Evolutionary conservation across 2,329 filamentous ascomycete species (phyloP).

Genomic region (Talaromyces atroroseus): DNA sequence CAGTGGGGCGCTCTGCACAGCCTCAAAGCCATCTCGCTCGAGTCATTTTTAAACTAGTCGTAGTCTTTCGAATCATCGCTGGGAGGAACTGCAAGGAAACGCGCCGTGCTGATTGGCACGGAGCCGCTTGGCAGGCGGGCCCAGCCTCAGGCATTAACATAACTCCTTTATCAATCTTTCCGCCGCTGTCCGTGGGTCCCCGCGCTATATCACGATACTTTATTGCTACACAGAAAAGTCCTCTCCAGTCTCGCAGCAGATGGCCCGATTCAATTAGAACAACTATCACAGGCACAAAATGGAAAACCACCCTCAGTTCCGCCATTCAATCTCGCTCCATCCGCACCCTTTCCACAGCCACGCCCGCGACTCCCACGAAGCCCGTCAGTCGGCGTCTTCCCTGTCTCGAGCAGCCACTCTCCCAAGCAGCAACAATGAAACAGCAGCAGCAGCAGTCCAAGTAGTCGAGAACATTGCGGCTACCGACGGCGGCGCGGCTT

Average conservation of each 20-base stretch:
- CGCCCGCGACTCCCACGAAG: constrained; percentile 6
- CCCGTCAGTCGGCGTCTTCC: constrained; percentile 10
- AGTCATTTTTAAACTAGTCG: too few relatives aligned
- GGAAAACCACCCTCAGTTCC: constrained; percentile 14
- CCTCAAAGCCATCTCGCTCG: too few relatives aligned
- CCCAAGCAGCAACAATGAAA: constrained; percentile 27
- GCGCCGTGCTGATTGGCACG: not conserved
- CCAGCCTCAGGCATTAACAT: too few relatives aligned
- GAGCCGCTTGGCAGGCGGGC: not conserved
- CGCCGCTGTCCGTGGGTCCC: too few relatives aligned
- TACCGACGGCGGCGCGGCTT: constrained; percentile 20
- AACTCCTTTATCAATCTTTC: too few relatives aligned
- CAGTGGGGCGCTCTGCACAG: not conserved
- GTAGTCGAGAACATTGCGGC: constrained; percentile 16
- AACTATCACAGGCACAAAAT: not conserved
- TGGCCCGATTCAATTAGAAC: too few relatives aligned
- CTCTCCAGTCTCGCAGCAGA: too few relatives aligned
- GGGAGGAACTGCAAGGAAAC: too few relatives aligned
- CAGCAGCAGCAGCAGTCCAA: constrained; percentile 39
- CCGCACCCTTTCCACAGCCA: constrained; percentile 17
- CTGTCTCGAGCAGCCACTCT: constrained; percentile 1
- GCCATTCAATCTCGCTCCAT: constrained; percentile 17
- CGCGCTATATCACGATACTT: too few relatives aligned
- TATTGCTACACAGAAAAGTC: too few relatives aligned
- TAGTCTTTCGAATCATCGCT: too few relatives aligned